Percentiles rank a stretch among this genome's conserved stretches.
These are phyloP conservation scores for Oryza coarctata DNA, from an alignment of 176 grass and related monocot species.

Conservation along the genomic window DNA sequence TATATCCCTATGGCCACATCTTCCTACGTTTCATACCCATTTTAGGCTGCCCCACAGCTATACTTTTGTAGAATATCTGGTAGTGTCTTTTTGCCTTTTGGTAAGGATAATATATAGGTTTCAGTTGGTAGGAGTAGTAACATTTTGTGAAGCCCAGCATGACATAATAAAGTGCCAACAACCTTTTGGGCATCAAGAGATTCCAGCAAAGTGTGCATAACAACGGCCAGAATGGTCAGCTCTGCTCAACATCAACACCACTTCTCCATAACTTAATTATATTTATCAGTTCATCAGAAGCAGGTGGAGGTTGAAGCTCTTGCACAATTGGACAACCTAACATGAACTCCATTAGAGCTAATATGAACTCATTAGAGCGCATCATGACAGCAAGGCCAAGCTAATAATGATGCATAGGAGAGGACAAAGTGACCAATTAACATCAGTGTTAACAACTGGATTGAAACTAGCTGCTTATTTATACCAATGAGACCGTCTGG, in stretches of 20 bases:
- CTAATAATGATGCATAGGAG: slow-evolving; percentile 31
- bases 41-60: no score
- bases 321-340: slow-evolving; percentile 35
- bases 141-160: background rate
- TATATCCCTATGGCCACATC: background rate
- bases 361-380: slow-evolving; percentile 26
- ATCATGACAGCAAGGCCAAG: slow-evolving; percentile 30
- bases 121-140: background rate
- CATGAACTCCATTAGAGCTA: slow-evolving; percentile 14
- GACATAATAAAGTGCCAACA: slow-evolving; percentile 22
- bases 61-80: slow-evolving; percentile 25
- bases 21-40: background rate
- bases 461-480: slow-evolving; percentile 21
- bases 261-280: slow-evolving; percentile 14
- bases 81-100: background rate
- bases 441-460: slow-evolving; percentile 37
- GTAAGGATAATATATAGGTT: slow-evolving; percentile 12
- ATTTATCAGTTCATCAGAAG: slow-evolving; percentile 27
- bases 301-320: slow-evolving; percentile 47
- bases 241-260: slow-evolving; percentile 25
- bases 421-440: slow-evolving; percentile 47
- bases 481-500: slow-evolving; percentile 2
- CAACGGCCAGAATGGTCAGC: slow-evolving; percentile 25
- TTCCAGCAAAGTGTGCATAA: slow-evolving; percentile 32
- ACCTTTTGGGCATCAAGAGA: slow-evolving; percentile 16